Conservation (phyloP, 1,139 yeast genomes). For the Wickerhamomyces sp. region DNA sequence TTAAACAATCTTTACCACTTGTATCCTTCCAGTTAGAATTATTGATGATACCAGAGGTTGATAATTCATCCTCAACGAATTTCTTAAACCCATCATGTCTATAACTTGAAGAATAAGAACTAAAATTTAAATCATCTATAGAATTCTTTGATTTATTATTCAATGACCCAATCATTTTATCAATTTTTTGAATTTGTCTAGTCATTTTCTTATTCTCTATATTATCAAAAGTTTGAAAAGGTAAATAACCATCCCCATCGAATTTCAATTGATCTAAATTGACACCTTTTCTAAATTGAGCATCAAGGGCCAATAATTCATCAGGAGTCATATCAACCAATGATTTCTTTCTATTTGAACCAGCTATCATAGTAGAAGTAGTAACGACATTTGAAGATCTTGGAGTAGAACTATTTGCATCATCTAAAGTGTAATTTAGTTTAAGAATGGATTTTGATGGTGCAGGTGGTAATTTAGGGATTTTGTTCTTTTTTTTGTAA, state of each 20-base stretch:
- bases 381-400: too few relatives aligned
- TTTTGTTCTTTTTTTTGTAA: slow-evolving; percentile 8
- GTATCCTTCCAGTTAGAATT: not conserved
- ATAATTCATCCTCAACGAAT: slow-evolving; percentile 7
- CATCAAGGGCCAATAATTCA: slow-evolving; percentile 57
- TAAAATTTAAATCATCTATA: slow-evolving; percentile 8
- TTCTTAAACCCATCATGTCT: slow-evolving; percentile 14
- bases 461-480: slow-evolving; percentile 30
- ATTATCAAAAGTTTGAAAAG: slow-evolving; percentile 5
- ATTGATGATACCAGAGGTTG: too few relatives aligned
- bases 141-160: slow-evolving; percentile 10
- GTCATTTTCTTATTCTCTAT: slow-evolving; percentile 6
- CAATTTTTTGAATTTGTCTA: slow-evolving; percentile 14
- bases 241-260: slow-evolving; percentile 21
- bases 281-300: slow-evolving; percentile 38
- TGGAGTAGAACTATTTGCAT: too few relatives aligned
- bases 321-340: slow-evolving; percentile 61
- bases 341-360: slow-evolving; percentile 42
- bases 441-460: slow-evolving; percentile 27
- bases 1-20: slow-evolving; percentile 14
- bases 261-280: slow-evolving; percentile 26
- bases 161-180: slow-evolving; percentile 14
- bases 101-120: slow-evolving; percentile 14
- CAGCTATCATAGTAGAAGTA: too few relatives aligned
- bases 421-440: too few relatives aligned